Evolutionary conservation across 2,329 filamentous ascomycete genomes (phyloP).

Genomic region (Arthrinium puccinioides): DNA sequence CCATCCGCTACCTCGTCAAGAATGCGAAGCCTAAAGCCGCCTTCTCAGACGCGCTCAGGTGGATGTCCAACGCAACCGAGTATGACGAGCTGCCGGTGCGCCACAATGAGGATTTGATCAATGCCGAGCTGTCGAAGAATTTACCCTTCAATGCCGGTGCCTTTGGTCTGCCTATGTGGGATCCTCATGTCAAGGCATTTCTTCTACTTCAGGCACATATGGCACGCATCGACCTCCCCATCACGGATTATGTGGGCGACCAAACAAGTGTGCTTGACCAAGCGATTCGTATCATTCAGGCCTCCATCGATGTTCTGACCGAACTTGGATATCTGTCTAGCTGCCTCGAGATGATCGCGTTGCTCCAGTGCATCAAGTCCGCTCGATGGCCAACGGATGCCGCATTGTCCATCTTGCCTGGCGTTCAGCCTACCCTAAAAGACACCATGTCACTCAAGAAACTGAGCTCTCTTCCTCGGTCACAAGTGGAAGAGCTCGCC

Average conservation of each 20-base stretch:
- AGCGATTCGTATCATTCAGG: constrained; percentile 93
- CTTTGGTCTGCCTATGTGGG: constrained; percentile 87
- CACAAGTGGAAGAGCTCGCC: constrained; percentile 31
- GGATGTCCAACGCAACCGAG: constrained; percentile 90
- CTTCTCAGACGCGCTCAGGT: constrained; percentile 77
- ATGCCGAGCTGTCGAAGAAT: constrained; percentile 78
- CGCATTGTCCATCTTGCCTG: constrained; percentile 72
- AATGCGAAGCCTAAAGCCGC: constrained; percentile 68
- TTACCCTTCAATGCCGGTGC: constrained; percentile 55
- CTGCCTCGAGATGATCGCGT: constrained; percentile 70
- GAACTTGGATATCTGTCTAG: constrained; percentile 79
- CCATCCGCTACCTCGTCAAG: constrained; percentile 75
- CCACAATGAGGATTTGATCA: constrained; percentile 97
- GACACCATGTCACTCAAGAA: constrained; percentile 31
- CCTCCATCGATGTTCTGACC: constrained; percentile 85
- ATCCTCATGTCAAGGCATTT: constrained; percentile 96
- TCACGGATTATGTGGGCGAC: constrained; percentile 95
- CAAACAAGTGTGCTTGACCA: constrained; percentile 87
- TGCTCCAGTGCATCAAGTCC: constrained; percentile 88
- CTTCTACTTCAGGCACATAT: constrained; percentile 91
- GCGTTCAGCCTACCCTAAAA: constrained; percentile 44
- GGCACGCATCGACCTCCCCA: constrained; percentile 84
- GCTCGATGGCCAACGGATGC: constrained; percentile 85
- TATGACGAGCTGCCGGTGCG: constrained; percentile 97
- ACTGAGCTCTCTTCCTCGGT: constrained; percentile 16